A percentile compares a stretch with the other conserved stretches of the same genome.
phyloP scores from a whole-genome alignment of 2,329 filamentous ascomycete genomes.

The Talaromyces sp. region DNA sequence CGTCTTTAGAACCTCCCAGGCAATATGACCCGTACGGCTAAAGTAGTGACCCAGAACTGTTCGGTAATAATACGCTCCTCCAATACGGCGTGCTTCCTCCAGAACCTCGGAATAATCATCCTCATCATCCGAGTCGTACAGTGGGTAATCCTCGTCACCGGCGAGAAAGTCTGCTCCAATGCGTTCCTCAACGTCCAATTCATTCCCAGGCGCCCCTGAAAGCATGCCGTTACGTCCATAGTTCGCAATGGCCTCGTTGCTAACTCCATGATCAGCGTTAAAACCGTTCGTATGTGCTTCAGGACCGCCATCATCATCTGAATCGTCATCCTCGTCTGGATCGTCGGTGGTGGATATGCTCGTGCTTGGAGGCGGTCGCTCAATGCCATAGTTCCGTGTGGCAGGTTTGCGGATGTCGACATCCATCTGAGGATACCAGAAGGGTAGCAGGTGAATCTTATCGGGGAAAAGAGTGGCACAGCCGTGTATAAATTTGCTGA shows the following conservation, averaged over 20 bases:
- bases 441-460: constrained; percentile 83
- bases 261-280: constrained; percentile 6
- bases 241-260: background rate
- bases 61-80: constrained; percentile 69
- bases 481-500: constrained; percentile 98
- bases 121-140: constrained; percentile 89
- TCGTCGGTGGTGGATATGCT: constrained; percentile 73
- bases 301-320: constrained; percentile 53
- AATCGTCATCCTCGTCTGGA: constrained; percentile 64
- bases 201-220: constrained; percentile 40
- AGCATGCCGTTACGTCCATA: constrained; percentile 36
- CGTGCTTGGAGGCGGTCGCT: constrained; percentile 67
- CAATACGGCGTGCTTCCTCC: constrained; percentile 69
- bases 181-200: constrained; percentile 76
- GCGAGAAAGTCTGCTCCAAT: constrained; percentile 57
- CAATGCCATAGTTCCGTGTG: constrained; percentile 85
- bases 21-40: constrained; percentile 40
- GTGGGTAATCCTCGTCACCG: constrained; percentile 65
- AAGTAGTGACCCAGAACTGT: constrained; percentile 52
- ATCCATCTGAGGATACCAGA: constrained; percentile 98
- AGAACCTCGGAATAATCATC: constrained; percentile 68
- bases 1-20: constrained; percentile 43
- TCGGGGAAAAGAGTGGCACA: constrained; percentile 80
- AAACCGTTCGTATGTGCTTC: background rate
- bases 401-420: constrained; percentile 92